These are phyloP conservation scores for Knufia fluminis DNA, from an alignment of 2,329 filamentous ascomycete species.

Conservation along the genomic window DNA sequence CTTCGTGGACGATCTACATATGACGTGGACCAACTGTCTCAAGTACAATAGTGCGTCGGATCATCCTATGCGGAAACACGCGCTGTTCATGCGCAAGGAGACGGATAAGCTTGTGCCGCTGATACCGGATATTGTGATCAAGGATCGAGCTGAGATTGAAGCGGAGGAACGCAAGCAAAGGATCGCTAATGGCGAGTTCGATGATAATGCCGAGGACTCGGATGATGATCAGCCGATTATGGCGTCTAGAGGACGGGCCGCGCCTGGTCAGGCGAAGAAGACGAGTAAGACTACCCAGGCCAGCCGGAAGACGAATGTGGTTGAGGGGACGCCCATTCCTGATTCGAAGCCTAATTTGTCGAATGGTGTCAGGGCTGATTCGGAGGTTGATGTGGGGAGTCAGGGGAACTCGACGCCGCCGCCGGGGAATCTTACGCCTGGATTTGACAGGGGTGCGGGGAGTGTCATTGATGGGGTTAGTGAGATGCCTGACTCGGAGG, in stretches of 20 bases:
- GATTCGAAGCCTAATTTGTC: constrained; percentile 59
- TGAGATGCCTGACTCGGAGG: constrained; percentile 77
- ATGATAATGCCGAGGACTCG: constrained; percentile 75
- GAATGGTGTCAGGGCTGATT: constrained; percentile 53
- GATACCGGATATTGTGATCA: constrained; percentile 85
- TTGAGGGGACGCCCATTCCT: constrained; percentile 67
- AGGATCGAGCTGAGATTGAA: constrained; percentile 88
- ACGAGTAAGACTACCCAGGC: constrained; percentile 62
- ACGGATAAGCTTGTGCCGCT: constrained; percentile 92
- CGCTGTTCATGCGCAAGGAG: constrained; percentile 92
- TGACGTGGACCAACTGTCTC: constrained; percentile 96
- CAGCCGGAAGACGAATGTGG: constrained; percentile 34
- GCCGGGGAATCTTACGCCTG: constrained; percentile 67
- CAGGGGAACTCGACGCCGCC: constrained; percentile 77
- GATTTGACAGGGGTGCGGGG: constrained; percentile 54
- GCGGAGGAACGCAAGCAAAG: constrained; percentile 74
- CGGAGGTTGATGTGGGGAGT: constrained; percentile 62
- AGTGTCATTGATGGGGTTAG: constrained; percentile 48
- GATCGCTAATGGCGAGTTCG: constrained; percentile 65
- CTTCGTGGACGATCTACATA: constrained; percentile 83
- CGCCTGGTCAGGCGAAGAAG: constrained; percentile 67
- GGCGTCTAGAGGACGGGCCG: constrained; percentile 87
- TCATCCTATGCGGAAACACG: constrained; percentile 83
- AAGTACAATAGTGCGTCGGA: constrained; percentile 88
- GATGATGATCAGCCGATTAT: constrained; percentile 94